Conservation (phyloP, 768 basidiomycete genomes). For the Boletellus sp. region DNA sequence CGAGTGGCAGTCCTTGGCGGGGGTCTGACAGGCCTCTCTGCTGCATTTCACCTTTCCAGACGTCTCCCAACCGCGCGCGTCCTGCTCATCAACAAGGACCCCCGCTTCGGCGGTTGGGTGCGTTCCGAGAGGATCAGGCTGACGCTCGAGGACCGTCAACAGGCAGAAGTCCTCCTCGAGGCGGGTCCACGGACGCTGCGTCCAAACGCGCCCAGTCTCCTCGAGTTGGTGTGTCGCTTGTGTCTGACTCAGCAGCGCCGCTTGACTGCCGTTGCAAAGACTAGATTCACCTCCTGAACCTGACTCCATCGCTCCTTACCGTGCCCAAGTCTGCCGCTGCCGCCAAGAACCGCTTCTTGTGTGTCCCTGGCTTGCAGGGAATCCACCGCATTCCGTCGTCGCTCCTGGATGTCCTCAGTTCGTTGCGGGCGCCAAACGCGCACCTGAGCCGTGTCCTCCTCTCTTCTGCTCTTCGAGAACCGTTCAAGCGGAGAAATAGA, state of each 20-base stretch:
- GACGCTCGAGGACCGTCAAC: constrained; percentile 22
- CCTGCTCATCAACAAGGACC: constrained; percentile 63
- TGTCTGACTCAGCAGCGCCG: constrained; percentile 1
- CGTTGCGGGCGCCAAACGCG: constrained; percentile 30
- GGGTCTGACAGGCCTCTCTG: constrained; percentile 76
- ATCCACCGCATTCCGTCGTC: constrained; percentile 51
- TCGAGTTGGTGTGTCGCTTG: constrained; percentile 65
- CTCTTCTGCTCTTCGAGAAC: constrained; percentile 54
- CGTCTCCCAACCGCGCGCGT: constrained; percentile 58
- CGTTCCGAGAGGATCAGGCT: constrained; percentile 53
- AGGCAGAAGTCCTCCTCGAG: constrained; percentile 62
- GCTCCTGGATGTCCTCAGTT: constrained; percentile 33
- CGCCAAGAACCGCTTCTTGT: constrained; percentile 73
- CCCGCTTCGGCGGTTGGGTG: constrained; percentile 84
- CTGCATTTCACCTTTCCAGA: constrained; percentile 73
- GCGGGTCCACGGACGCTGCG: constrained; percentile 84
- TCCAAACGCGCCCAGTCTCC: constrained; percentile 65
- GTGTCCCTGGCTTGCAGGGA: constrained; percentile 48
- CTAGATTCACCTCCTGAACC: constrained; percentile 74
- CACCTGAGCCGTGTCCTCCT: constrained; percentile 45
- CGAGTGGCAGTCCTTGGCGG: constrained; percentile 69
- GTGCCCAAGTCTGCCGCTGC: constrained; percentile 66
- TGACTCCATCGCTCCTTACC: constrained; percentile 59
- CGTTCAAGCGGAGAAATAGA: constrained; percentile 47
- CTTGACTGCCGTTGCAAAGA: constrained; percentile 15